phyloP scores from a whole-genome alignment of 2,329 filamentous ascomycete species.

The Nemania serpens region DNA sequence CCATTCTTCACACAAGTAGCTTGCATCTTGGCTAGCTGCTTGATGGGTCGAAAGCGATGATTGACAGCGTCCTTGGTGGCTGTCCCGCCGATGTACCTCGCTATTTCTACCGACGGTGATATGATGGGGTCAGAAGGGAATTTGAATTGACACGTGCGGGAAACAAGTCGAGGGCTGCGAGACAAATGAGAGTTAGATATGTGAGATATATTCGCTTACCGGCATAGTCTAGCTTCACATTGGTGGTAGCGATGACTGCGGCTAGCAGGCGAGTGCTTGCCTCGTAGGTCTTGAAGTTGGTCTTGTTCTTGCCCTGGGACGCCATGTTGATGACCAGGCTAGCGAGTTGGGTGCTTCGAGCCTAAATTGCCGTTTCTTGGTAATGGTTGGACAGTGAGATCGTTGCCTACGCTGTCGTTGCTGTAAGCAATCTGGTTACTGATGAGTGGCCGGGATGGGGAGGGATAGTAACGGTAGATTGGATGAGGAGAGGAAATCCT shows the following conservation, averaged over 20 bases:
- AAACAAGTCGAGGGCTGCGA: background rate
- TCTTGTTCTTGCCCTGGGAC: constrained; percentile 35
- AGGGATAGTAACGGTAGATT: too few species aligned
- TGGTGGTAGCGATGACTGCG: constrained; percentile 62
- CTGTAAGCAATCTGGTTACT: background rate
- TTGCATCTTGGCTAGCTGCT: constrained; percentile 45
- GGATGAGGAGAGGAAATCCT: too few species aligned
- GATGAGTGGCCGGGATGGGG: background rate
- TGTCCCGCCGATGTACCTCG: constrained; percentile 40
- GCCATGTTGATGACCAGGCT: constrained; percentile 46
- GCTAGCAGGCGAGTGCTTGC: constrained; percentile 63
- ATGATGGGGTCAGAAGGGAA: constrained; percentile 15
- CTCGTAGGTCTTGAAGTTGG: constrained; percentile 66
- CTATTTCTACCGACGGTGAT: constrained; percentile 30
- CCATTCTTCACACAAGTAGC: constrained; percentile 35
- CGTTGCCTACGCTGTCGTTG: too few species aligned
- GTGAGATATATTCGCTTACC: constrained; percentile 50
- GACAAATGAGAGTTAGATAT: background rate
- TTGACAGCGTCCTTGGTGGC: constrained; percentile 43
- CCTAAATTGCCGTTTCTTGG: too few species aligned
- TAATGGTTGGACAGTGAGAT: too few species aligned
- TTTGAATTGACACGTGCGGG: background rate
- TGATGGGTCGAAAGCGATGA: constrained; percentile 47
- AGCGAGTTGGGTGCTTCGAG: too few species aligned
- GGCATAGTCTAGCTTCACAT: constrained; percentile 62